Conservation (phyloP, 345 rosid species). For the Eucalyptus pumila region DNA sequence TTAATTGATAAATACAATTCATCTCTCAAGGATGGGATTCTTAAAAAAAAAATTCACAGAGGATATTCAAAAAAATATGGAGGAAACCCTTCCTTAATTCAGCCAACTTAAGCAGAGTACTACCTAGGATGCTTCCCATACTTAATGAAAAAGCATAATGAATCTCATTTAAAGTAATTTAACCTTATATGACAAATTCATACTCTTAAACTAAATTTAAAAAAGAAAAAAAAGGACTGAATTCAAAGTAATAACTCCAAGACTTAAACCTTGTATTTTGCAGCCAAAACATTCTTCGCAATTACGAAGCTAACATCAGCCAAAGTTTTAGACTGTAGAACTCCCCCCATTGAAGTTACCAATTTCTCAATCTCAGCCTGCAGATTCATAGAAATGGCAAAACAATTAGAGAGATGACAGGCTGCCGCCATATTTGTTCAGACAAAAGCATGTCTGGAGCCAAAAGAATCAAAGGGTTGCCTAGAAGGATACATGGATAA, state of each 20-base stretch:
- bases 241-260: neutral
- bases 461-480: neutral
- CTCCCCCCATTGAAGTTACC: conserved; percentile 83
- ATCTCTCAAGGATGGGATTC: neutral
- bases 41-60: neutral
- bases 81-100: neutral
- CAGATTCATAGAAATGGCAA: conserved; percentile 10
- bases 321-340: conserved; percentile 40
- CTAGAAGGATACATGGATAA: neutral
- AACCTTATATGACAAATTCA: neutral
- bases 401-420: neutral
- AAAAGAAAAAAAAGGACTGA: neutral
- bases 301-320: conserved; percentile 74
- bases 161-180: neutral
- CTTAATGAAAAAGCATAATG: neutral
- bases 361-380: conserved; percentile 69
- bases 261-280: conserved; percentile 75
- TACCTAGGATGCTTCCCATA: neutral
- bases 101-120: neutral
- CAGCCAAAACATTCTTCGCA: conserved; percentile 87
- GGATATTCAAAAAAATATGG: neutral
- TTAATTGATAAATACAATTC: neutral
- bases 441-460: neutral
- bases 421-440: neutral
- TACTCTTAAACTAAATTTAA: neutral